Evolutionary conservation across 148 eudicot genomes (phyloP).

Genomic region (Cornus suecica): DNA sequence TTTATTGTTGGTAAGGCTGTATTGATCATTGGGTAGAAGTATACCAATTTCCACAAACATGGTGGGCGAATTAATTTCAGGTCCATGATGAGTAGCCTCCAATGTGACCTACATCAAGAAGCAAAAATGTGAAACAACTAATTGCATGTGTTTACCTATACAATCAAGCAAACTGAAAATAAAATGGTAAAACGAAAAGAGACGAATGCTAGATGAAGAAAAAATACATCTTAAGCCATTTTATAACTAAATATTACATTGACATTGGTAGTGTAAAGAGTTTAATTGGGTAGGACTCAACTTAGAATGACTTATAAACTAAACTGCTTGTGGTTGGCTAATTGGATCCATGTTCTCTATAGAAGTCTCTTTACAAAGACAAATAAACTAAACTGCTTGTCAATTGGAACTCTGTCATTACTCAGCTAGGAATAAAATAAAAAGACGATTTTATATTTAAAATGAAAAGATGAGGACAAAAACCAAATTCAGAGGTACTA

Average conservation of each 20-base stretch:
- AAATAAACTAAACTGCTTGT: too few species aligned
- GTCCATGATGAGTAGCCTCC: slow-evolving; percentile 80
- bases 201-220: too few species aligned
- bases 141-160: background rate
- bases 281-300: too few species aligned
- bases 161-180: background rate
- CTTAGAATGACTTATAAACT: too few species aligned
- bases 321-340: too few species aligned
- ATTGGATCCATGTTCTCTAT: too few species aligned
- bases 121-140: background rate
- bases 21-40: slow-evolving; percentile 6
- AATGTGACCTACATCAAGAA: slow-evolving; percentile 52
- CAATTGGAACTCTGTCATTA: too few species aligned
- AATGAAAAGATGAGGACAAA: background rate
- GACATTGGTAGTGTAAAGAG: background rate
- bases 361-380: too few species aligned
- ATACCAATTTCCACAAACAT: slow-evolving; percentile 69
- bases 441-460: too few species aligned
- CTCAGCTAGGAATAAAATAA: too few species aligned
- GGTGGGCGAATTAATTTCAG: slow-evolving; percentile 55
- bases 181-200: background rate
- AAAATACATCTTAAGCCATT: too few species aligned
- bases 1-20: background rate
- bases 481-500: background rate
- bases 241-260: background rate